A percentile compares a stretch with the other conserved stretches of the same genome.
phyloP scores from a whole-genome alignment of 2,329 filamentous ascomycete genomes.

The Cadophora malorum region DNA sequence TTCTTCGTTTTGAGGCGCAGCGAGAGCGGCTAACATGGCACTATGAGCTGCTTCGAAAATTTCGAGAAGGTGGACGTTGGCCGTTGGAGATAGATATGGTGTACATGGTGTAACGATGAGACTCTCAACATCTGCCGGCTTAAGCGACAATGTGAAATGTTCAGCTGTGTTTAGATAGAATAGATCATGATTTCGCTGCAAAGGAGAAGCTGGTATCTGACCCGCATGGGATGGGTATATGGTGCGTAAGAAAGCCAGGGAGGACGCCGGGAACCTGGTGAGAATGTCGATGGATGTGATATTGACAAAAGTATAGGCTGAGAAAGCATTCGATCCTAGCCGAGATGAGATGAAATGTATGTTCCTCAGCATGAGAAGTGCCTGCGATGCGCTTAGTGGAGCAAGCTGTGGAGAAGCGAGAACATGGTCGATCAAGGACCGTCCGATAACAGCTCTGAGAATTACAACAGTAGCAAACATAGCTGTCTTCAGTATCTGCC shows the following conservation, averaged over 20 bases:
- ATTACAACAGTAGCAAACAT: constrained; percentile 70
- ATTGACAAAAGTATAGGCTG: constrained; percentile 73
- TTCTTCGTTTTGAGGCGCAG: constrained; percentile 66
- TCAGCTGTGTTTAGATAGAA: constrained; percentile 76
- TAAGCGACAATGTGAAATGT: constrained; percentile 67
- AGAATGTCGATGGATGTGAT: constrained; percentile 73
- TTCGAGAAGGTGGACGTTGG: constrained; percentile 56
- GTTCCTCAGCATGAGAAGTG: constrained; percentile 67
- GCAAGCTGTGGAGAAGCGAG: constrained; percentile 59
- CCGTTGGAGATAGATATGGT: constrained; percentile 64
- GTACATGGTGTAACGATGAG: constrained; percentile 66
- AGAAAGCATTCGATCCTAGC: constrained; percentile 67
- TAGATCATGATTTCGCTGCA: constrained; percentile 71
- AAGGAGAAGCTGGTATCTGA: constrained; percentile 65
- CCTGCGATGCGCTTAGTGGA: constrained; percentile 64
- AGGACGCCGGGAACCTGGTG: constrained; percentile 62
- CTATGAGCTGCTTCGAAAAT: constrained; percentile 78
- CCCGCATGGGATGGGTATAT: constrained; percentile 49
- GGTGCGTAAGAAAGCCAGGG: constrained; percentile 61
- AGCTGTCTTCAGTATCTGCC: constrained; percentile 68
- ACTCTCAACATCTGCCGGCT: constrained; percentile 62
- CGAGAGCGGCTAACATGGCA: constrained; percentile 71
- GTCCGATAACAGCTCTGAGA: constrained; percentile 62
- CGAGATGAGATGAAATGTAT: constrained; percentile 74
- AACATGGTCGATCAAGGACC: constrained; percentile 60